A percentile compares a stretch with the other conserved stretches of the same genome.
These are phyloP conservation scores for Saccharomycopsis fodiens DNA, from an alignment of 805 yeast species.

Conservation along the genomic window DNA sequence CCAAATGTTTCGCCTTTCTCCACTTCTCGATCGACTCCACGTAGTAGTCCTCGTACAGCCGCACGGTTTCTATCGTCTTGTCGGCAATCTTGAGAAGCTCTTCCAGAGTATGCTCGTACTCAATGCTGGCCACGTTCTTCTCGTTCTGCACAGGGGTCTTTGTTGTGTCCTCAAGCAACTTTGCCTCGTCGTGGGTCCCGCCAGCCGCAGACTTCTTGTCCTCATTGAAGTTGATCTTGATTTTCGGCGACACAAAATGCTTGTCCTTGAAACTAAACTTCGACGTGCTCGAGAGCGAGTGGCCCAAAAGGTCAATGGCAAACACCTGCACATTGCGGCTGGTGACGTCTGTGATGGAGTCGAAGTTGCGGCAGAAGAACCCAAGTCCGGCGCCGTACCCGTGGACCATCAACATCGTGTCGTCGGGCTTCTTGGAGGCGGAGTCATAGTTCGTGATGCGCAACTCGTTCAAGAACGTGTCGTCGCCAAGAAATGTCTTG, in stretches of 20 bases:
- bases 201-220: background rate
- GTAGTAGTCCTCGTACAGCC: slow-evolving; percentile 48
- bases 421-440: slow-evolving; percentile 25
- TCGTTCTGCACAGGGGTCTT: slow-evolving; percentile 20
- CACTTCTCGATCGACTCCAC: slow-evolving; percentile 55
- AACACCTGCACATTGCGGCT: slow-evolving; percentile 33
- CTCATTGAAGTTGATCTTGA: slow-evolving; percentile 21
- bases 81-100: slow-evolving; percentile 28
- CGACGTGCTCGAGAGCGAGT: slow-evolving; percentile 45
- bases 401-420: slow-evolving; percentile 66
- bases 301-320: slow-evolving; percentile 65
- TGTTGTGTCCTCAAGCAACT: slow-evolving; percentile 17
- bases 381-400: slow-evolving; percentile 94
- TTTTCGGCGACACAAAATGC: slow-evolving; percentile 34
- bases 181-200: slow-evolving; percentile 14
- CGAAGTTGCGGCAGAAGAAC: slow-evolving; percentile 66
- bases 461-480: slow-evolving; percentile 1
- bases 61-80: slow-evolving; percentile 32
- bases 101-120: slow-evolving; percentile 11
- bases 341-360: slow-evolving; percentile 40
- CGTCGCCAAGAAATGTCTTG: slow-evolving; percentile 4
- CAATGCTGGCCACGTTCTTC: slow-evolving; percentile 22
- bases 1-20: slow-evolving; percentile 43
- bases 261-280: slow-evolving; percentile 28
- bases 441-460: background rate